phyloP scores from a whole-genome alignment of 768 basidiomycete species.

The Russula ochroleuca region DNA sequence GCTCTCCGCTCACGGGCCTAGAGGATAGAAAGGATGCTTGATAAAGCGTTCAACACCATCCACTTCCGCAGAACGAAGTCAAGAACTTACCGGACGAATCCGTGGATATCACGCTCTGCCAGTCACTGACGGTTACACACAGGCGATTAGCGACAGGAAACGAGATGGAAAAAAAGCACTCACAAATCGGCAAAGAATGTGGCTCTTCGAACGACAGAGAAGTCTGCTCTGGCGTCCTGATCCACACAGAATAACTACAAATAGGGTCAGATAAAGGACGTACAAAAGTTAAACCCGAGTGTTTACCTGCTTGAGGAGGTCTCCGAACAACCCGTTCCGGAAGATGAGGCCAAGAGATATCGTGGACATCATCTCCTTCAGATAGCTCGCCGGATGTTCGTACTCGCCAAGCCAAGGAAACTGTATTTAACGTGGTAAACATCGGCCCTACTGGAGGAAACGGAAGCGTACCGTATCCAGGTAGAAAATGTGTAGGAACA shows the following conservation, averaged over 20 bases:
- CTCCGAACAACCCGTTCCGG: conserved; percentile 9
- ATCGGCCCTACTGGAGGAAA: neutral
- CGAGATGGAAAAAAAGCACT: neutral
- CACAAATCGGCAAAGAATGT: conserved; percentile 21
- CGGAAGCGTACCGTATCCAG: conserved; percentile 11
- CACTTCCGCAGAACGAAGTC: neutral
- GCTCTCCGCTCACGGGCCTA: neutral
- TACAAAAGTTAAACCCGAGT: neutral
- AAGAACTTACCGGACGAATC: conserved; percentile 3
- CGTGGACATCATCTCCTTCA: conserved; percentile 19
- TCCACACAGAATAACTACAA: conserved; percentile 13
- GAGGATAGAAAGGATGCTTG: neutral
- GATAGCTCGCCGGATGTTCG: conserved; percentile 16
- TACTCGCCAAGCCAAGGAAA: conserved; percentile 23
- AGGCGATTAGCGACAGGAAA: neutral
- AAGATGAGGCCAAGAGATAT: conserved; percentile 6
- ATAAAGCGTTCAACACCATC: neutral
- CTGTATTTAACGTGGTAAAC: neutral
- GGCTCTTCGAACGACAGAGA: conserved; percentile 9
- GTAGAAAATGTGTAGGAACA: conserved; percentile 22
- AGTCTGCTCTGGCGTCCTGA: conserved; percentile 13
- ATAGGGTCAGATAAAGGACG: neutral
- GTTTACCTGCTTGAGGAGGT: conserved; percentile 13
- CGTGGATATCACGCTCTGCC: conserved; percentile 2
- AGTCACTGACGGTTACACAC: neutral